Conservation (phyloP, 352 stramenopile species). For the Globisporangium lucens region DNA sequence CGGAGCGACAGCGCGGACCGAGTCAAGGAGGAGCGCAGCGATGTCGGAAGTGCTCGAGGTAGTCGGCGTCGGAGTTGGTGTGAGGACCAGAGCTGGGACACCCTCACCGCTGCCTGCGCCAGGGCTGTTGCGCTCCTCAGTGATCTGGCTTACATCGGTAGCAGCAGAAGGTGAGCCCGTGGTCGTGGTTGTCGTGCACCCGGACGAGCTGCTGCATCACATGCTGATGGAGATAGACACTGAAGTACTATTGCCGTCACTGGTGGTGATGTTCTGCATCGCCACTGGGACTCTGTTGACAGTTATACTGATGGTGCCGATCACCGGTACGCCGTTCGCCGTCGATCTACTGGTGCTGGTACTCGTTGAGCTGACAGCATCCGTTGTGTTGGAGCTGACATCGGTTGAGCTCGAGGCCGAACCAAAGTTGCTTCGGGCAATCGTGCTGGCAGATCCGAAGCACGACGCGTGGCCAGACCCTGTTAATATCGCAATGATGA, state of each 20-base stretch:
- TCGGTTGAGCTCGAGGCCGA: no score
- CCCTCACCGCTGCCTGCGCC: not conserved
- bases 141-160: not conserved
- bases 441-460: no score
- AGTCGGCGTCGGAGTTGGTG: not conserved
- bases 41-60: not conserved
- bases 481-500: no score
- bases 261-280: constrained; percentile 1
- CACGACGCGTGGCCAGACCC: no score
- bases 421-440: no score
- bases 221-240: not conserved
- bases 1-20: not conserved
- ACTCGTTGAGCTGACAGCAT: no score
- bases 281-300: not conserved
- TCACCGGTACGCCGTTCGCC: no score
- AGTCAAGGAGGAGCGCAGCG: not conserved
- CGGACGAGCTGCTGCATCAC: not conserved
- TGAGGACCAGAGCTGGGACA: no score
- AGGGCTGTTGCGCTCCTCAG: not conserved
- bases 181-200: not conserved
- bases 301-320: not conserved
- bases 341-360: no score
- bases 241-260: not conserved
- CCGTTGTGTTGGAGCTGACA: no score
- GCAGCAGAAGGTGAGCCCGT: not conserved